A percentile compares a stretch with the other conserved stretches of the same genome.
Evolutionary conservation across 352 stramenopile genomes (phyloP).

Genomic region (Plasmopara viticola): DNA sequence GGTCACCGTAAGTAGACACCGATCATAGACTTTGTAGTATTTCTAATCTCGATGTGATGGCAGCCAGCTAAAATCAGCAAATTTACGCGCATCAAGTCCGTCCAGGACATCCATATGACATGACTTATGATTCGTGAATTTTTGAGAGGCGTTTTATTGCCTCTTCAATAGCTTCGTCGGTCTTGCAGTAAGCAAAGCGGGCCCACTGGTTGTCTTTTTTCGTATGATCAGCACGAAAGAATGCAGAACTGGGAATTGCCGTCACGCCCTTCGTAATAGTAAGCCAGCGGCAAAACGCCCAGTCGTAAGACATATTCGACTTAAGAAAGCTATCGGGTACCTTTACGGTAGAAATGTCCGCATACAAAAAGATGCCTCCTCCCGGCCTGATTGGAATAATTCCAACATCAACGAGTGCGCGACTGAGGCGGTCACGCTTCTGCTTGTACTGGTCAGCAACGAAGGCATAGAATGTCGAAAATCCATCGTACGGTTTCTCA

Average conservation of each 20-base stretch:
- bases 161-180: constrained; percentile 86
- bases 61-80: neutral
- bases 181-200: constrained; percentile 96
- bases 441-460: constrained; percentile 67
- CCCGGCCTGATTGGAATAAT: constrained; percentile 58
- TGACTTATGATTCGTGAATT: constrained; percentile 24
- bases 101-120: neutral
- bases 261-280: constrained; percentile 89
- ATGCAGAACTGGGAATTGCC: constrained; percentile 88
- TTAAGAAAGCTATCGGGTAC: constrained; percentile 46
- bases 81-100: neutral
- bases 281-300: constrained; percentile 89
- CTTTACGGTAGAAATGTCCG: constrained; percentile 60
- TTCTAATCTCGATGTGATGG: no score
- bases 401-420: constrained; percentile 44
- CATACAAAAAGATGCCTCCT: constrained; percentile 79
- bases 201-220: constrained; percentile 61
- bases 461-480: constrained; percentile 74
- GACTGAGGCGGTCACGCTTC: constrained; percentile 58
- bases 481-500: constrained; percentile 62
- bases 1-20: no score
- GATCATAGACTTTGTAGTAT: no score
- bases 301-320: constrained; percentile 75
- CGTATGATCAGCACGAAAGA: constrained; percentile 86
- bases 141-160: constrained; percentile 68